Evolutionary conservation across 345 rosid species (phyloP).

Genomic region (Psidium guajava): DNA sequence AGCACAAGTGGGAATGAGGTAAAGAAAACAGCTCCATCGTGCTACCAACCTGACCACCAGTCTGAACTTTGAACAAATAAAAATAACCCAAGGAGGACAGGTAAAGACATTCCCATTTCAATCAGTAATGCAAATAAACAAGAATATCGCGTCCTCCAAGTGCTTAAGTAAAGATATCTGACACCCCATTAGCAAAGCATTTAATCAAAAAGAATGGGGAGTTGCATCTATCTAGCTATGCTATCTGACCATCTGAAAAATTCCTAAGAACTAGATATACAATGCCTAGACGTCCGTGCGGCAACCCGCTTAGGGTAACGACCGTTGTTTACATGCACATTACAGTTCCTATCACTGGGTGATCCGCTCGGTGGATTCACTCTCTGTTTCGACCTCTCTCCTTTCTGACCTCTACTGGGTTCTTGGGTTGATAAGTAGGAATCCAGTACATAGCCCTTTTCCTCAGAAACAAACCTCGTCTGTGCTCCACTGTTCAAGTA

Average conservation of each 20-base stretch:
- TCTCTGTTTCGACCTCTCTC: slow-evolving; percentile 12
- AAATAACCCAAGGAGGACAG: background rate
- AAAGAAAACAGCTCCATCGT: background rate
- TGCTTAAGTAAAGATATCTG: background rate
- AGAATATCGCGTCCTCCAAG: background rate
- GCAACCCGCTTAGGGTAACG: slow-evolving; percentile 19
- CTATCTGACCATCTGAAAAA: slow-evolving; percentile 8
- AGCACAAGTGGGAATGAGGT: background rate
- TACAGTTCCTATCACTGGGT: slow-evolving; percentile 13
- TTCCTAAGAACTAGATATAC: slow-evolving; percentile 3
- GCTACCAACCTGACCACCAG: background rate
- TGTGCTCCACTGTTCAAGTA: slow-evolving; percentile 34
- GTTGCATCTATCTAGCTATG: slow-evolving; percentile 5
- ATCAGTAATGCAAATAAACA: background rate
- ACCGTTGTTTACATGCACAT: slow-evolving; percentile 31
- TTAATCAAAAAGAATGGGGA: slow-evolving; percentile 20
- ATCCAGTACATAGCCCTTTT: slow-evolving; percentile 27
- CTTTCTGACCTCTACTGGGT: background rate
- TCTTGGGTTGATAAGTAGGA: slow-evolving; percentile 20
- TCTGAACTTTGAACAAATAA: background rate
- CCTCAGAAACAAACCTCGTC: slow-evolving; percentile 39
- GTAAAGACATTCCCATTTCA: background rate
- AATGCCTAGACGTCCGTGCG: slow-evolving; percentile 28
- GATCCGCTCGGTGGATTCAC: slow-evolving; percentile 12
- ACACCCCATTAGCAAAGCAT: slow-evolving; percentile 20